Evolutionary conservation across 352 stramenopile species (phyloP).

Genomic region (Globisporangium cederbergense): DNA sequence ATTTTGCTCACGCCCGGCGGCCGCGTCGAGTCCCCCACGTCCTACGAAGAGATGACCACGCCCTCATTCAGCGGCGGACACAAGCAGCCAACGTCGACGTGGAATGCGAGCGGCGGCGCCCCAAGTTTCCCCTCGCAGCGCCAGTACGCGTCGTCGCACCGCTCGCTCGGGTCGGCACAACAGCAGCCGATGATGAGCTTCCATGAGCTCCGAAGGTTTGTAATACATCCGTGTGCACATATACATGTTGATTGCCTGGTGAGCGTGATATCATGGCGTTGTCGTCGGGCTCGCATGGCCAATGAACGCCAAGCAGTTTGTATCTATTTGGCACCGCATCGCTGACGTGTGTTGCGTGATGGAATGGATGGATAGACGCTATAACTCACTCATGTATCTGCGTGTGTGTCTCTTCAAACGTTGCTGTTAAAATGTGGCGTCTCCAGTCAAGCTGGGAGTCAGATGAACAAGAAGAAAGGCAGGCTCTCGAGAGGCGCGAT

Average conservation of each 20-base stretch:
- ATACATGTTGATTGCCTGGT: too few species aligned
- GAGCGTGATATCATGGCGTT: too few species aligned
- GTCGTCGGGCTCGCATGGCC: too few species aligned
- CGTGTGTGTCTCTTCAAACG: neutral
- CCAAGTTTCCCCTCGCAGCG: slow-evolving; percentile 3
- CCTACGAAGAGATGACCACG: slow-evolving; percentile 38
- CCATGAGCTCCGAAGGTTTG: slow-evolving; percentile 13
- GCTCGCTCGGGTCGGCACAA: slow-evolving; percentile 9
- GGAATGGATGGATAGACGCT: neutral
- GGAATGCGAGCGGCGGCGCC: neutral
- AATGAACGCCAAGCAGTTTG: neutral
- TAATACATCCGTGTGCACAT: neutral
- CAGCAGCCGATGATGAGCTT: slow-evolving; percentile 12
- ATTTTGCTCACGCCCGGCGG: slow-evolving; percentile 36
- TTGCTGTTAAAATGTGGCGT: neutral
- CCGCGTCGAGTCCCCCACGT: slow-evolving; percentile 12
- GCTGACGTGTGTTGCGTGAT: neutral
- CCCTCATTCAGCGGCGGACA: slow-evolving; percentile 13
- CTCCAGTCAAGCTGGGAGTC: slow-evolving; percentile 8
- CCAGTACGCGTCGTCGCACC: slow-evolving; percentile 16
- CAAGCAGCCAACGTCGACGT: neutral
- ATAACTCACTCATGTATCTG: neutral
- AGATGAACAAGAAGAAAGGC: slow-evolving; percentile 3
- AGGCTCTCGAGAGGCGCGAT: slow-evolving; percentile 24
- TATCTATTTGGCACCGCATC: neutral